Evolutionary conservation across 2,329 filamentous ascomycete species (phyloP).

Genomic region (Tolypocladium cylindrosporum): DNA sequence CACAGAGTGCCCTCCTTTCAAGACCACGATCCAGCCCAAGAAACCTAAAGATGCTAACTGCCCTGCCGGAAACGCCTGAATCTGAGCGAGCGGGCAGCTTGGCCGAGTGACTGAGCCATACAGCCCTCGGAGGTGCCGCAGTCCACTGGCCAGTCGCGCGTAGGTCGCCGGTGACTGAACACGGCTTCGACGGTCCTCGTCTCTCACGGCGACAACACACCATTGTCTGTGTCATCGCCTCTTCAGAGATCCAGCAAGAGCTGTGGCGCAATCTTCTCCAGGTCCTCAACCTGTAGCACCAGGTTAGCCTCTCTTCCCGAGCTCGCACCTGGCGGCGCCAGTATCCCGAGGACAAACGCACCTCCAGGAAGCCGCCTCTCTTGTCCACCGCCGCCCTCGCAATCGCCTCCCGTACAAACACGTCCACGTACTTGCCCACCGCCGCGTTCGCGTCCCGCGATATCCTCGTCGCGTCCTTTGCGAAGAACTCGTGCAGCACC

Average conservation of each 20-base stretch:
- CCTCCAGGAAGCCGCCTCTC: slow-evolving; percentile 62
- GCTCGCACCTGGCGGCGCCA: not conserved
- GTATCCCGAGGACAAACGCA: slow-evolving; percentile 25
- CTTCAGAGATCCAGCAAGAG: slow-evolving; percentile 73
- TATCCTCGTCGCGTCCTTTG: slow-evolving; percentile 60
- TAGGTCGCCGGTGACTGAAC: not conserved
- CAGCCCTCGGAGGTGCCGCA: not conserved
- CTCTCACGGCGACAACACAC: too few relatives aligned
- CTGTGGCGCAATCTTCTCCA: slow-evolving; percentile 81
- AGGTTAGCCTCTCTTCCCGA: slow-evolving; percentile 5
- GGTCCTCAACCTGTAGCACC: slow-evolving; percentile 60
- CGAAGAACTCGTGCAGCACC: slow-evolving; percentile 72
- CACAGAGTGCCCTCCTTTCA: not conserved
- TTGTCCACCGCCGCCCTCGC: slow-evolving; percentile 67
- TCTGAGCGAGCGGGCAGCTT: not conserved
- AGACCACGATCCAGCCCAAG: not conserved
- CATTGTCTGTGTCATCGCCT: not conserved
- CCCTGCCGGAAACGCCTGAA: not conserved
- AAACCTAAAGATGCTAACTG: not conserved
- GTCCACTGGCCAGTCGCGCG: not conserved
- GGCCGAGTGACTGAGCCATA: not conserved
- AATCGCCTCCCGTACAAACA: slow-evolving; percentile 84
- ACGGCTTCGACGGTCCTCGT: not conserved
- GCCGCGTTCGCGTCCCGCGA: slow-evolving; percentile 67
- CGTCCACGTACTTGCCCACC: slow-evolving; percentile 77